Evolutionary conservation across 441 rosid species (phyloP).

Genomic region (Pelargonium myrrhifolium): DNA sequence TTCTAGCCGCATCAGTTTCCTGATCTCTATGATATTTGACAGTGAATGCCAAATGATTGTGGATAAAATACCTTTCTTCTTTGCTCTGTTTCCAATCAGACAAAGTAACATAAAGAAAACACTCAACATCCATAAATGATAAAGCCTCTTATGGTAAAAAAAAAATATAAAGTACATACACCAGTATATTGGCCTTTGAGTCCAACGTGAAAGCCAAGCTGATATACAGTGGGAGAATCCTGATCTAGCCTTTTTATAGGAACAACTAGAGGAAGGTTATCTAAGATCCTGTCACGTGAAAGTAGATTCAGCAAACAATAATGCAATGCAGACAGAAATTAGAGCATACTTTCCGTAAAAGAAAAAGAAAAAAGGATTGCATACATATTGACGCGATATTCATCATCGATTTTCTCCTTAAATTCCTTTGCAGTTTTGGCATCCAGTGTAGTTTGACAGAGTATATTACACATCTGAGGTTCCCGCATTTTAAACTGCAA

Average conservation of each 20-base stretch:
- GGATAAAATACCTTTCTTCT: conserved; percentile 19
- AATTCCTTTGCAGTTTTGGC: conserved; percentile 43
- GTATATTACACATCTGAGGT: conserved; percentile 49
- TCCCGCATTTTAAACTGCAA: conserved; percentile 63
- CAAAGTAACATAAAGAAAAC: conserved; percentile 17
- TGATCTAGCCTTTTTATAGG: conserved; percentile 50
- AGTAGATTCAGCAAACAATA: conserved; percentile 16
- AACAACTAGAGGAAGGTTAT: conserved; percentile 65
- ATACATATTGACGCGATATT: conserved; percentile 65
- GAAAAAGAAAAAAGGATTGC: conserved; percentile 15
- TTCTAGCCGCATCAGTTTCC: conserved; percentile 9
- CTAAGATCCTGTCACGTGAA: conserved; percentile 49
- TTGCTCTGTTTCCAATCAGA: conserved; percentile 28
- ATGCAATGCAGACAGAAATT: conserved; percentile 2
- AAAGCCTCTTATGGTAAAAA: background rate
- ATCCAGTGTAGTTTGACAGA: conserved; percentile 41
- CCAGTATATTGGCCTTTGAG: conserved; percentile 63
- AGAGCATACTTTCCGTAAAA: background rate
- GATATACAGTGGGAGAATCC: conserved; percentile 49
- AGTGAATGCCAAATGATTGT: conserved; percentile 20
- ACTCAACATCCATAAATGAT: background rate
- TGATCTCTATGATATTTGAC: conserved; percentile 16
- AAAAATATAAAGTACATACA: conserved; percentile 32
- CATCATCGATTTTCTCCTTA: conserved; percentile 65
- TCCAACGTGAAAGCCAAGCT: conserved; percentile 64